Base-by-base conservation (phyloP, 495 filamentous ascomycete species). In the Lepraria neglecta region DNA sequence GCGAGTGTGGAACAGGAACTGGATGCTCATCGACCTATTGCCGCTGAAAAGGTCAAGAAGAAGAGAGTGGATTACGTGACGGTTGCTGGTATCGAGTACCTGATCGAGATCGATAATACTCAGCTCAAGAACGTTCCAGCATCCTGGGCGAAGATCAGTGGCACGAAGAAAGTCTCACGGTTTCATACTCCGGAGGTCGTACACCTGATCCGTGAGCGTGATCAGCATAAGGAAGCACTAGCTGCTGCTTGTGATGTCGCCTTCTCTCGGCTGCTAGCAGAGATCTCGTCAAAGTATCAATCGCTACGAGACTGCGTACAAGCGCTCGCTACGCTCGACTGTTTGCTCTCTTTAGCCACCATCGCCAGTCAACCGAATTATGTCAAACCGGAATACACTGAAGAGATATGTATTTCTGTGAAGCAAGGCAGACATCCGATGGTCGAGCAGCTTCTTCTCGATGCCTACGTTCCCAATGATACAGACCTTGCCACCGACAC, bases 161-260 rank as follows among this genome's bases (percentile, higher is more conserved):
- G 91, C 58, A 99, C 95, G 5, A 97, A 97, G 73, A 91, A 88
- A 63, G 74, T 94, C 11, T 92, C 89, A 3, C 85, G 94, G 56
- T 99, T 96, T 74, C 95, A 99, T 75, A 92, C 95, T 0, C 95
- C 95, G 9, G 85, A 92, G 63, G 91, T 97, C 24, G 79, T 91
- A 35, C 79, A 81, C 51, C 77, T 96, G 54, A 82, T 95, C 31
- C 87, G 86, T 30, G 90, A 97, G 75, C 82, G 94, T 30, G 94
- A 99, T 71, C 94, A 97, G 68, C 88, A 96, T 75, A 95, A 89
- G 70, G 94, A 99, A 71, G 84, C 88, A 0, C 82, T 99, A 12
- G 91, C 90, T 3, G 90, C 91, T 3, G 92, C 91, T 48, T 99
- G 94, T 70, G 92, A 99, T 70, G 74, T 77, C n/a, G 94, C 94